phyloP scores from a whole-genome alignment of 345 rosid species.

The Pseudoturritis turrita region DNA sequence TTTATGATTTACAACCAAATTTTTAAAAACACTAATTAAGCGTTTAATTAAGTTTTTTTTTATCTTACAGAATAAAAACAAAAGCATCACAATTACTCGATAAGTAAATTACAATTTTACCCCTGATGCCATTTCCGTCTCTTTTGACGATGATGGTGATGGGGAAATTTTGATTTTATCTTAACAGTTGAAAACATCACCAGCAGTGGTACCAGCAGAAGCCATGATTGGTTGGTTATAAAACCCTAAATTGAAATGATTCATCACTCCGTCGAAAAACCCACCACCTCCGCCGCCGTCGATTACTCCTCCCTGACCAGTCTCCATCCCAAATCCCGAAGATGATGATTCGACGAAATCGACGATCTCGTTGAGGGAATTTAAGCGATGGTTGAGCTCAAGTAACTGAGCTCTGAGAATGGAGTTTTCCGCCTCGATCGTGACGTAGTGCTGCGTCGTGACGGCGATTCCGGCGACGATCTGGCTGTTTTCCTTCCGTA shows the following conservation, averaged over 20 bases:
- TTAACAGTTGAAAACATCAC: constrained; percentile 20
- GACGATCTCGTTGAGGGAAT: constrained; percentile 65
- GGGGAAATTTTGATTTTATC: background rate
- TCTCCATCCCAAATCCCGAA: constrained; percentile 27
- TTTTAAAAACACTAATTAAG: background rate
- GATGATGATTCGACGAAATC: constrained; percentile 24
- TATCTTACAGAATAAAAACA: constrained; percentile 4
- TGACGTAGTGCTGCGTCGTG: constrained; percentile 47
- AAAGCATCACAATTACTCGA: background rate
- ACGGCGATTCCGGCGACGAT: constrained; percentile 41
- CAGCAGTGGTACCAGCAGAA: constrained; percentile 34
- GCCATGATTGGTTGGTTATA: constrained; percentile 68
- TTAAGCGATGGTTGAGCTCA: constrained; percentile 61
- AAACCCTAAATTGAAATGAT: constrained; percentile 38
- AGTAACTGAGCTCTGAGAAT: constrained; percentile 61
- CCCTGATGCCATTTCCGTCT: background rate
- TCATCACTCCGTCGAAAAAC: constrained; percentile 29
- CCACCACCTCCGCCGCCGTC: constrained; percentile 11
- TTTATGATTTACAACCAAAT: constrained; percentile 6
- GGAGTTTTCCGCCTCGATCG: constrained; percentile 63
- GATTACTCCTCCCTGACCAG: background rate
- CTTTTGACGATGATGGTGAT: background rate
- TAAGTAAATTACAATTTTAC: background rate
- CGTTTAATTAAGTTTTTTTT: background rate
- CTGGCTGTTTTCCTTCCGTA: constrained; percentile 44